A percentile compares a stretch with the other conserved stretches of the same genome.
Evolutionary conservation across 2,329 filamentous ascomycete genomes (phyloP).

Genomic region (Xylariaceae sp.): DNA sequence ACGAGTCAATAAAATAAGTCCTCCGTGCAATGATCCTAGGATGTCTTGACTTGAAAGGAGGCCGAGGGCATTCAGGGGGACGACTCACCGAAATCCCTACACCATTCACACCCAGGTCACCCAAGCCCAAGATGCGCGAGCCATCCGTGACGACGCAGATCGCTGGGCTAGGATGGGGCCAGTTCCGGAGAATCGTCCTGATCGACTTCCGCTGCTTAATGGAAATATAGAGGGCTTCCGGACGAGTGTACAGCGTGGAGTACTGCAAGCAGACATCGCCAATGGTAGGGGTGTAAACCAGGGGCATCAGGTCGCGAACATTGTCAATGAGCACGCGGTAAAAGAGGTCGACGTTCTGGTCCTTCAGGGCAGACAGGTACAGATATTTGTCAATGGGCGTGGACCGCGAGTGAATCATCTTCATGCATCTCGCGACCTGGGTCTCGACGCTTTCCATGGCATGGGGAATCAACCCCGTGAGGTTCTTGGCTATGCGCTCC

Average conservation of each 20-base stretch:
- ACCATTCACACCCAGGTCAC: constrained; percentile 92
- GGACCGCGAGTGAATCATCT: constrained; percentile 64
- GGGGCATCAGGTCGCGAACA: constrained; percentile 69
- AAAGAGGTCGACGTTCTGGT: constrained; percentile 73
- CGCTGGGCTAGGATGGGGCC: constrained; percentile 83
- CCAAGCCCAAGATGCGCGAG: constrained; percentile 84
- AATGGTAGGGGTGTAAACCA: constrained; percentile 86
- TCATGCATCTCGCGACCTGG: constrained; percentile 62
- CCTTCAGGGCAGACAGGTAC: constrained; percentile 71
- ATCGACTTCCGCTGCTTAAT: constrained; percentile 92
- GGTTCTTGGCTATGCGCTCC: constrained; percentile 57
- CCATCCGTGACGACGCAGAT: constrained; percentile 97
- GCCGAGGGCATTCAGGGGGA: neutral
- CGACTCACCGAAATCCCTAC: constrained; percentile 84
- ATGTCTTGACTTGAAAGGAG: constrained; percentile 1
- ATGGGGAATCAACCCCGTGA: constrained; percentile 60
- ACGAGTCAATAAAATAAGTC: constrained; percentile 24
- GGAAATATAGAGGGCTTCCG: constrained; percentile 93
- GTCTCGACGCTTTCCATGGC: constrained; percentile 55
- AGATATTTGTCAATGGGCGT: constrained; percentile 77
- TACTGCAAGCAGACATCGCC: constrained; percentile 96
- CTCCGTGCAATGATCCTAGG: constrained; percentile 3
- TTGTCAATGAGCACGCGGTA: constrained; percentile 76
- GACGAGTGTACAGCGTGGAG: constrained; percentile 90
- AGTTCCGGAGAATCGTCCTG: constrained; percentile 82